phyloP scores from a whole-genome alignment of 2,329 filamentous ascomycete species.

The Ceratocystis papillata region DNA sequence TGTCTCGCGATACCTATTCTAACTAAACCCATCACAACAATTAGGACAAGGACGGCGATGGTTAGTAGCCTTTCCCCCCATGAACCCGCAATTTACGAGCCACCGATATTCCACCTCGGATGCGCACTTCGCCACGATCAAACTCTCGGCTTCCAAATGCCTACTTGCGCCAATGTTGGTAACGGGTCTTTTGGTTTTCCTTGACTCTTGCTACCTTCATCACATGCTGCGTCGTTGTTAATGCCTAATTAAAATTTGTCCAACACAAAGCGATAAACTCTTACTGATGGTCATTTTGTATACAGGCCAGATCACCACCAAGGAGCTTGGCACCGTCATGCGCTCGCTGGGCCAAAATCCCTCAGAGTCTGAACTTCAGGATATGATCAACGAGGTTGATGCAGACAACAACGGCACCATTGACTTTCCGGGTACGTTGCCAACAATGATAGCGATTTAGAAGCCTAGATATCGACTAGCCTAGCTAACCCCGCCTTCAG shows the following conservation, averaged over 20 bases:
- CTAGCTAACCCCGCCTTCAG: slow-evolving; percentile 37
- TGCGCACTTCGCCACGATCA: background rate
- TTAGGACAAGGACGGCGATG: slow-evolving; percentile 85
- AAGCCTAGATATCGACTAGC: slow-evolving; percentile 4
- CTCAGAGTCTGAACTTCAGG: slow-evolving; percentile 79
- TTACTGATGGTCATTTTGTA: slow-evolving; percentile 11
- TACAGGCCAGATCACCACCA: slow-evolving; percentile 79
- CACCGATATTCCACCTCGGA: background rate
- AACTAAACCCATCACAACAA: slow-evolving; percentile 24
- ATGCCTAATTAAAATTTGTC: slow-evolving; percentile 27
- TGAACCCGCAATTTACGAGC: background rate
- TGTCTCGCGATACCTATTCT: slow-evolving; percentile 25
- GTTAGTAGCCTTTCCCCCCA: slow-evolving; percentile 44
- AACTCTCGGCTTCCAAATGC: background rate
- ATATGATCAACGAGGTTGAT: slow-evolving; percentile 92
- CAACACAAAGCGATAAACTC: background rate
- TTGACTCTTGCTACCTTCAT: slow-evolving; percentile 14
- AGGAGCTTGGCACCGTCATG: slow-evolving; percentile 84
- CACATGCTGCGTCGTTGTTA: background rate
- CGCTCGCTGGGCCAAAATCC: slow-evolving; percentile 82
- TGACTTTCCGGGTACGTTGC: slow-evolving; percentile 67
- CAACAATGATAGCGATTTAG: background rate
- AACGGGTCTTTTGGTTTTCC: background rate
- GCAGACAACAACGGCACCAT: slow-evolving; percentile 89
- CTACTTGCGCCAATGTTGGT: background rate